A percentile compares a stretch with the other conserved stretches of the same genome.
Conservation (phyloP, 495 filamentous ascomycete species). For the Cryomyces antarcticus region DNA sequence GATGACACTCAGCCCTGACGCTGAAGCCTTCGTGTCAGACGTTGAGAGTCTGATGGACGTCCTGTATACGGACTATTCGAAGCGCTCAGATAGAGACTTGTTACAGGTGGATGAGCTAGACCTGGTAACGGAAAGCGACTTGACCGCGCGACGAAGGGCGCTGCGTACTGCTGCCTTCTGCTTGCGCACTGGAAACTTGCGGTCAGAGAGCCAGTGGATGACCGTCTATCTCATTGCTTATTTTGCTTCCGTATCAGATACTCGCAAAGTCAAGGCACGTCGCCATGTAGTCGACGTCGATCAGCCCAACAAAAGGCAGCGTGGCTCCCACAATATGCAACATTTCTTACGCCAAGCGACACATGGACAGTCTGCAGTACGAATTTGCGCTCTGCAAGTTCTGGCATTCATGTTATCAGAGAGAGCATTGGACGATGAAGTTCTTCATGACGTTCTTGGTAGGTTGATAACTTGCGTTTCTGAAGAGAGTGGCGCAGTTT, state of each 20-base stretch:
- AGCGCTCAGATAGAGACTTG: conserved; percentile 4
- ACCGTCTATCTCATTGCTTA: conserved; percentile 6
- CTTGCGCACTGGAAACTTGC: background rate
- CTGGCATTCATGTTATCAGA: conserved; percentile 45
- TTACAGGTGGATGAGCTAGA: conserved; percentile 7
- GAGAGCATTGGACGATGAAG: conserved; percentile 23
- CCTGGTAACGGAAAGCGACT: background rate
- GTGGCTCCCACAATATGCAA: conserved; percentile 33
- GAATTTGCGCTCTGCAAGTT: conserved; percentile 55
- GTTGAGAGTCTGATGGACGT: conserved; percentile 15
- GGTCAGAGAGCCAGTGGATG: conserved; percentile 8
- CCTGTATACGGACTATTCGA: conserved; percentile 8
- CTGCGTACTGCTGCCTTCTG: background rate
- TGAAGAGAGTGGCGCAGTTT: conserved; percentile 32
- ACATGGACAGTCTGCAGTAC: conserved; percentile 30
- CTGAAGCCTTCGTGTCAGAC: conserved; percentile 13
- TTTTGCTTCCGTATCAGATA: conserved; percentile 7
- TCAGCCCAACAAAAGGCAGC: conserved; percentile 4
- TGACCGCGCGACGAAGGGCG: too few relatives aligned
- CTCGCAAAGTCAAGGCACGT: background rate
- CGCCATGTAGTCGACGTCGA: background rate
- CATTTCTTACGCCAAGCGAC: conserved; percentile 41
- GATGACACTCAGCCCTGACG: conserved; percentile 11
- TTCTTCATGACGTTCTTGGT: conserved; percentile 22
- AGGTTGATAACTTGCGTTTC: conserved; percentile 28